Percentiles rank a stretch among this genome's conserved stretches.
These are phyloP conservation scores for Gossypium turneri DNA, from an alignment of 345 rosid genomes.

Conservation along the genomic window DNA sequence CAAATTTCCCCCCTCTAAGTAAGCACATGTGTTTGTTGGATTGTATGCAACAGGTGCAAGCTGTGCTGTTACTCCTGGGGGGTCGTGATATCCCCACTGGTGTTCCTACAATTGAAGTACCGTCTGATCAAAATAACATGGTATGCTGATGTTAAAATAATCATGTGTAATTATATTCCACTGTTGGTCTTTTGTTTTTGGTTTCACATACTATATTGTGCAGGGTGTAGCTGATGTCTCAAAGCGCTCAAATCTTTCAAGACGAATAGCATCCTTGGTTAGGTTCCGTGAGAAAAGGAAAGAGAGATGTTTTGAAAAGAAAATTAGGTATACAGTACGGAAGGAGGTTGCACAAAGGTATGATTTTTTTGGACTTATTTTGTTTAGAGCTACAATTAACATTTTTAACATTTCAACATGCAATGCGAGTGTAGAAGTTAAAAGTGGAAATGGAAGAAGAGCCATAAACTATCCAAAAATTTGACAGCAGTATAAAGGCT, in stretches of 20 bases:
- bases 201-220: conserved; percentile 14
- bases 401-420: conserved; percentile 1
- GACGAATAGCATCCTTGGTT: conserved; percentile 65
- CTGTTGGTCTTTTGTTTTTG: not conserved
- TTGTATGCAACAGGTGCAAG: conserved; percentile 48
- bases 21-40: conserved; percentile 3
- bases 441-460: not conserved
- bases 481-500: not conserved
- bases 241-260: conserved; percentile 53
- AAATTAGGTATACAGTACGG: conserved; percentile 63
- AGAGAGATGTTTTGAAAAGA: conserved; percentile 78
- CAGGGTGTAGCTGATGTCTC: conserved; percentile 43
- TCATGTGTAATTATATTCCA: not conserved
- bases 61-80: conserved; percentile 66
- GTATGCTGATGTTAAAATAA: conserved; percentile 24
- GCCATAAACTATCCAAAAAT: not conserved
- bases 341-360: conserved; percentile 79
- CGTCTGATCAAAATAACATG: conserved; percentile 42
- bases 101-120: conserved; percentile 47
- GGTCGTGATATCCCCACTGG: conserved; percentile 47
- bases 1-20: not conserved
- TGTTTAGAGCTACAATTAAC: not conserved
- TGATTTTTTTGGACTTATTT: not conserved
- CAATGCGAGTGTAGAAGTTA: not conserved
- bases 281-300: conserved; percentile 73